Conservation (phyloP, 2,329 filamentous ascomycete genomes). For the Stachybotrys echinatus region DNA sequence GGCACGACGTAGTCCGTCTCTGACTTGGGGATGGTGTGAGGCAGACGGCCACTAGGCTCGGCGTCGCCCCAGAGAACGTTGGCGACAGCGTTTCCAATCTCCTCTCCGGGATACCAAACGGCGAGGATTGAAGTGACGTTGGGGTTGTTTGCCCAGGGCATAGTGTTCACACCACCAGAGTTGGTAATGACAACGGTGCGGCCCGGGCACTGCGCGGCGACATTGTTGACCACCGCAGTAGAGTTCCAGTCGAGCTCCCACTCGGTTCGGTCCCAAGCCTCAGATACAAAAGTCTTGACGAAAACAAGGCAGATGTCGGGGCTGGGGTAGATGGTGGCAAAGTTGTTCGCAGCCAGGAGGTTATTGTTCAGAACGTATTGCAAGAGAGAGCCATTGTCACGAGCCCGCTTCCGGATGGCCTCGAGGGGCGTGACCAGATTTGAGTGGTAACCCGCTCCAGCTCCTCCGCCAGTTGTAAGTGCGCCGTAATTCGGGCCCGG, state of each 20-base stretch:
- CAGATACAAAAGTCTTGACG: not conserved
- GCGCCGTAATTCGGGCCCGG: constrained; percentile 28
- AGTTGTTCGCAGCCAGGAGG: not conserved
- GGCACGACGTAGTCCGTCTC: constrained; percentile 41
- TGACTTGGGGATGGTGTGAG: constrained; percentile 54
- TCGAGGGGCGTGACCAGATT: constrained; percentile 12
- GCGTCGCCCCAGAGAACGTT: constrained; percentile 55
- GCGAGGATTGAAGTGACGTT: constrained; percentile 61
- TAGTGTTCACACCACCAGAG: constrained; percentile 55
- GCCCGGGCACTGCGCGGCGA: constrained; percentile 63
- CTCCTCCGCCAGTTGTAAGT: constrained; percentile 45
- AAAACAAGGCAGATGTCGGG: not conserved
- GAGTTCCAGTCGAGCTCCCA: constrained; percentile 54
- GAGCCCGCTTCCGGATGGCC: too few relatives aligned
- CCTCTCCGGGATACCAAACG: constrained; percentile 61
- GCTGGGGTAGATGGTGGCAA: not conserved
- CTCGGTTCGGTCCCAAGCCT: not conserved
- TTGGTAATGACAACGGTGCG: constrained; percentile 60
- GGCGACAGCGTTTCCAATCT: constrained; percentile 52
- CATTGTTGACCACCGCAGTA: constrained; percentile 52
- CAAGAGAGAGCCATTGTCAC: not conserved
- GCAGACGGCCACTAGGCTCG: constrained; percentile 49
- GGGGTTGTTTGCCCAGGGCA: constrained; percentile 59
- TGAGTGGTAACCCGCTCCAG: constrained; percentile 47
- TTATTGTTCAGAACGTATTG: not conserved